A percentile compares a stretch with the other conserved stretches of the same genome.
These are phyloP conservation scores for Delitschia confertaspora DNA, from an alignment of 495 filamentous ascomycete genomes.

Conservation along the genomic window DNA sequence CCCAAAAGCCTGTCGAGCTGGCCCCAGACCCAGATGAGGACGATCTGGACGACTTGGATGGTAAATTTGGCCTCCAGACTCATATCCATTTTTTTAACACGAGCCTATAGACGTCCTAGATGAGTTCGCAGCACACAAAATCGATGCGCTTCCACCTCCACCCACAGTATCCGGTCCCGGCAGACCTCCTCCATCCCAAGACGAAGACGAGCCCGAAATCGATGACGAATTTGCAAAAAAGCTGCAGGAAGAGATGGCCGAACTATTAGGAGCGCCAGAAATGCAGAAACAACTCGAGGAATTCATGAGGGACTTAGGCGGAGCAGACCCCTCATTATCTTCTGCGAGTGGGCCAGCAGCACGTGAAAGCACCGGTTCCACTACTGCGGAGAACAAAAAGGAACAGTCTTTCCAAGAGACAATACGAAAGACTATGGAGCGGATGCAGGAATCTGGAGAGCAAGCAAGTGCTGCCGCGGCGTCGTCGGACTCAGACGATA, in stretches of 20 bases:
- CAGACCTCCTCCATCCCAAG: conserved; percentile 33
- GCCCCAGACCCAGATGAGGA: conserved; percentile 71
- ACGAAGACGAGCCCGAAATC: conserved; percentile 30
- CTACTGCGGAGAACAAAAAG: conserved; percentile 28
- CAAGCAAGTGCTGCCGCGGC: conserved; percentile 69
- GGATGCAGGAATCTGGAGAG: conserved; percentile 80
- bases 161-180: conserved; percentile 35
- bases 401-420: conserved; percentile 76
- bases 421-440: conserved; percentile 83
- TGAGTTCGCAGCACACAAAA: conserved; percentile 60
- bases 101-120: conserved; percentile 71
- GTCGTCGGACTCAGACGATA: conserved; percentile 62
- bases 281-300: conserved; percentile 79
- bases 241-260: conserved; percentile 79
- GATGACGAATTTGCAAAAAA: conserved; percentile 76
- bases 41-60: conserved; percentile 88
- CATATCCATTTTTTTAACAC: conserved; percentile 1
- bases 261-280: conserved; percentile 67
- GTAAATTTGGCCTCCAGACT: conserved; percentile 37
- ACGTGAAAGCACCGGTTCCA: conserved; percentile 2
- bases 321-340: conserved; percentile 34
- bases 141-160: conserved; percentile 37
- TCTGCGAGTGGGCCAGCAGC: conserved; percentile 23
- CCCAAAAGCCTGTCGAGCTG: conserved; percentile 33
- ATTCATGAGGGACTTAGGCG: conserved; percentile 69